Conservation (phyloP, 805 yeast genomes). For the Nakazawaea pomicola region DNA sequence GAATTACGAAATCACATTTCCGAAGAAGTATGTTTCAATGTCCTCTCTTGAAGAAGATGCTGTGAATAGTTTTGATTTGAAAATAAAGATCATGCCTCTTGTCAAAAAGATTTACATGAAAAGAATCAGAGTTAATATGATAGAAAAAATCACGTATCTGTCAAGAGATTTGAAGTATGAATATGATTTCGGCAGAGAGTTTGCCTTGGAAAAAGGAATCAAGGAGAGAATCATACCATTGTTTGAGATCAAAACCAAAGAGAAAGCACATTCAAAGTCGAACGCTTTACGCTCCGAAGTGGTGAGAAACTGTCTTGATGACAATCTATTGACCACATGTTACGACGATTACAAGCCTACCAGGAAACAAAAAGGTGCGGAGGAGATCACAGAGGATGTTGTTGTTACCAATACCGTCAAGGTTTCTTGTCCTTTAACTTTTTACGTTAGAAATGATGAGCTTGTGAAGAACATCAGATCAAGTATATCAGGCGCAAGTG, state of each 20-base stretch:
- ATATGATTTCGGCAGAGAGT: slow-evolving; percentile 41
- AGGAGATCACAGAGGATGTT: slow-evolving; percentile 19
- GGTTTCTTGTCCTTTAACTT: slow-evolving; percentile 28
- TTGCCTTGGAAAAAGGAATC: slow-evolving; percentile 24
- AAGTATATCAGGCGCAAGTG: slow-evolving; percentile 12
- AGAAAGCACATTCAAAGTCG: slow-evolving; percentile 28
- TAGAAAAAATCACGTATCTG: slow-evolving; percentile 61
- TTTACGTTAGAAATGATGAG: slow-evolving; percentile 22
- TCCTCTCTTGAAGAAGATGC: slow-evolving; percentile 31
- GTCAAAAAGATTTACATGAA: slow-evolving; percentile 57
- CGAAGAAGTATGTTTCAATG: slow-evolving; percentile 61
- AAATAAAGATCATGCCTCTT: slow-evolving; percentile 62
- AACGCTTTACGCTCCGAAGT: slow-evolving; percentile 55
- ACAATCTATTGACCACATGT: slow-evolving; percentile 57
- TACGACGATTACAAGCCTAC: slow-evolving; percentile 26
- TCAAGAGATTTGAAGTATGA: slow-evolving; percentile 51
- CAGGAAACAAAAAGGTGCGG: slow-evolving; percentile 15
- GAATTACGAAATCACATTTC: slow-evolving; percentile 67
- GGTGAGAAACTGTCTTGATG: slow-evolving; percentile 48
- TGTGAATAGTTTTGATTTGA: slow-evolving; percentile 42
- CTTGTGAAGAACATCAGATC: slow-evolving; percentile 4
- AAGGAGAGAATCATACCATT: slow-evolving; percentile 53
- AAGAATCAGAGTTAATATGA: slow-evolving; percentile 58
- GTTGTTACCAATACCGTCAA: slow-evolving; percentile 32
- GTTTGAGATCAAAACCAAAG: slow-evolving; percentile 60